Conservation (phyloP, 805 yeast genomes). For the Starmerella bacillaris region DNA sequence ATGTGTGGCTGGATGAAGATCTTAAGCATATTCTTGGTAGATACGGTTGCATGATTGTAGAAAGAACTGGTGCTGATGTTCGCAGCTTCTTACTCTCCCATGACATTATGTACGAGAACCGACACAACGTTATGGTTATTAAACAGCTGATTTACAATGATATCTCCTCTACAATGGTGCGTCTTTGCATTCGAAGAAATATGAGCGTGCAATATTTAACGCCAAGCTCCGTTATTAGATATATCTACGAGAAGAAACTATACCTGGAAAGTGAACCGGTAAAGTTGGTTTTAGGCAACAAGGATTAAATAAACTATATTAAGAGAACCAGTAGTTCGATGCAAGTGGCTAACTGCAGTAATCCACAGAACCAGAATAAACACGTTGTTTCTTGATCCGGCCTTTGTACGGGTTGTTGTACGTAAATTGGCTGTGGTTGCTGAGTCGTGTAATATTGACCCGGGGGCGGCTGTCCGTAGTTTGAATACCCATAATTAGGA, state of each 20-base stretch:
- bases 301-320: conserved; percentile 8
- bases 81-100: conserved; percentile 79
- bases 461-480: conserved; percentile 10
- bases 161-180: conserved; percentile 83
- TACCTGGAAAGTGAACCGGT: conserved; percentile 87
- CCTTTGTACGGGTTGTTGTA: conserved; percentile 7
- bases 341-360: conserved; percentile 12
- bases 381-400: conserved; percentile 8
- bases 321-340: conserved; percentile 7
- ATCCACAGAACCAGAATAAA: conserved; percentile 13
- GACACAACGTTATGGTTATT: conserved; percentile 79
- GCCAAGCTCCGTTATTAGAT: conserved; percentile 87
- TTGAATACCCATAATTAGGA: conserved; percentile 2
- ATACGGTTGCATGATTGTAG: conserved; percentile 91
- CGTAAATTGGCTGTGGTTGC: conserved; percentile 14
- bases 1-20: conserved; percentile 95
- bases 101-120: conserved; percentile 93
- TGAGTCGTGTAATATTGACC: conserved; percentile 4
- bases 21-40: conserved; percentile 87
- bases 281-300: conserved; percentile 44
- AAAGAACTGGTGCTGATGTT: conserved; percentile 91
- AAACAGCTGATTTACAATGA: conserved; percentile 94
- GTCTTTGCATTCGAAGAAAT: conserved; percentile 79
- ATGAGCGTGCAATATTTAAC: conserved; percentile 91
- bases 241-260: conserved; percentile 78